phyloP scores from a whole-genome alignment of 169 alveolate genomes.

The Plasmodium coatneyi region DNA sequence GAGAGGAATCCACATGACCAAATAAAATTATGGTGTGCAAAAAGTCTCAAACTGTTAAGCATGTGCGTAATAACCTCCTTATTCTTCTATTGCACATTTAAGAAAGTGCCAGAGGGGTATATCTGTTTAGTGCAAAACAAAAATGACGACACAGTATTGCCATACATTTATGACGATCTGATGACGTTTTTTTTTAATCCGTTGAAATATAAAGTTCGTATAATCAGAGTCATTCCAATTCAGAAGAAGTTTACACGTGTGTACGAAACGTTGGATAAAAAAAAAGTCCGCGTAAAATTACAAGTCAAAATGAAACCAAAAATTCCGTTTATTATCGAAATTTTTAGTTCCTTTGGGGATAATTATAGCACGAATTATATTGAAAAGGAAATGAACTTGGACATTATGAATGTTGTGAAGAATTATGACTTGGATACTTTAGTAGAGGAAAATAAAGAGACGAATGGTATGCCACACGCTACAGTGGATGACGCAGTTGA shows the following conservation, averaged over 20 bases:
- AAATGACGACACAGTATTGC: conserved; percentile 21
- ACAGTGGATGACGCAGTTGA: conserved; percentile 75
- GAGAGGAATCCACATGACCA: background rate
- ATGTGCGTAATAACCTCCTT: conserved; percentile 10
- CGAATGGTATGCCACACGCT: background rate
- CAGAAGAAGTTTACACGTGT: conserved; percentile 44
- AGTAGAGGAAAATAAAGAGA: conserved; percentile 27
- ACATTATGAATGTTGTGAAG: conserved; percentile 81
- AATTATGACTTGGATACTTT: conserved; percentile 72
- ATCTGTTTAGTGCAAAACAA: conserved; percentile 50
- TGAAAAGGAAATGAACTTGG: conserved; percentile 81
- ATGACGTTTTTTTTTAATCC: conserved; percentile 67
- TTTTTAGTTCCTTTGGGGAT: conserved; percentile 80
- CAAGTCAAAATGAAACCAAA: conserved; percentile 77
- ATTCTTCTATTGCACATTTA: conserved; percentile 49
- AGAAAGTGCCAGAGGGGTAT: conserved; percentile 67
- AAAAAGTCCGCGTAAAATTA: conserved; percentile 34
- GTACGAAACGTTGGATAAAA: conserved; percentile 61
- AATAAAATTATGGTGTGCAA: conserved; percentile 15
- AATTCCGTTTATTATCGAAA: conserved; percentile 80
- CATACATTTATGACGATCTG: conserved; percentile 63
- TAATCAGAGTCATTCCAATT: conserved; percentile 45
- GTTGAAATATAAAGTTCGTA: conserved; percentile 27
- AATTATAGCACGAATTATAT: conserved; percentile 78
- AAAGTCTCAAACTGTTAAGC: conserved; percentile 5